phyloP scores from a whole-genome alignment of 2,329 filamentous ascomycete species.

The Elsinoe ampelina region DNA sequence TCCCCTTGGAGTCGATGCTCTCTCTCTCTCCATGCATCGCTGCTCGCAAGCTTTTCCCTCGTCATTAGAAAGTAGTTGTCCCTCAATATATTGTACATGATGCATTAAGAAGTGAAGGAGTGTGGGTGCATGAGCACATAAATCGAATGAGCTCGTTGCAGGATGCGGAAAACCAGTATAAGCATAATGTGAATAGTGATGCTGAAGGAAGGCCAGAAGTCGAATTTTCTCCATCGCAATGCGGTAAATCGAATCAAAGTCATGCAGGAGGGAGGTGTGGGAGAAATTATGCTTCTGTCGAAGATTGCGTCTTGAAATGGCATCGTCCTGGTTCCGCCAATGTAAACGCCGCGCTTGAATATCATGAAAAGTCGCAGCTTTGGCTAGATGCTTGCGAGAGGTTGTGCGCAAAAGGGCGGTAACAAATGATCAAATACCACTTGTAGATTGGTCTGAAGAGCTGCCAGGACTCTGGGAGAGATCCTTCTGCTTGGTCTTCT shows the following conservation, averaged over 20 bases:
- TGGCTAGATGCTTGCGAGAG: neutral
- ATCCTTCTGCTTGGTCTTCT: constrained; percentile 22
- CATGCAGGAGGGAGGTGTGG: neutral
- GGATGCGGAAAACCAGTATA: neutral
- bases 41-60: neutral
- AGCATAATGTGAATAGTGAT: constrained; percentile 8
- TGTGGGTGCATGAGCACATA: constrained; percentile 8
- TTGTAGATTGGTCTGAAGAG: constrained; percentile 8
- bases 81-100: constrained; percentile 9
- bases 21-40: neutral
- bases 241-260: constrained; percentile 6
- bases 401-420: neutral
- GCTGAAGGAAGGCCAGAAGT: constrained; percentile 15
- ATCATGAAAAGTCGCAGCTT: neutral
- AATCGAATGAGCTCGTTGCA: constrained; percentile 2
- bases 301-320: neutral
- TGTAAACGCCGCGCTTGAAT: constrained; percentile 7
- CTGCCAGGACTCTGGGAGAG: constrained; percentile 11
- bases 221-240: constrained; percentile 3
- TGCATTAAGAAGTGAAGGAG: constrained; percentile 8
- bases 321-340: neutral
- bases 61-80: constrained; percentile 10
- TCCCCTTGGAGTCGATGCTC: neutral
- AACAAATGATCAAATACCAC: neutral
- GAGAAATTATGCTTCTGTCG: constrained; percentile 11